phyloP scores from a whole-genome alignment of 192 early-diverging fungal species.

The Ambispora gerdemannii region DNA sequence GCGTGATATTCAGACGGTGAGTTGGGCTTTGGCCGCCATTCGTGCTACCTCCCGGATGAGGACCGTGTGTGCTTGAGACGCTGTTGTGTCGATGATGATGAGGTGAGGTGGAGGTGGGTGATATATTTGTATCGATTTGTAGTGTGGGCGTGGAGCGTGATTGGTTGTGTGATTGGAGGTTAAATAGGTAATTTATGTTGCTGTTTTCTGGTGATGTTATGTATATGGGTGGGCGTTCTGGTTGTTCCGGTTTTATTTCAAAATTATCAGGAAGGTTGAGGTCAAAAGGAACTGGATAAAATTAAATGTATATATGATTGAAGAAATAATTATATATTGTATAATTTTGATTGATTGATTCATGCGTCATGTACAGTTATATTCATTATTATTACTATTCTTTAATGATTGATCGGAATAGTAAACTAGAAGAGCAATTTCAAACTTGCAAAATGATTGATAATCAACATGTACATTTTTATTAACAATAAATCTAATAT shows the following conservation, averaged over 20 bases:
- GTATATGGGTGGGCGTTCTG: constrained; percentile 50
- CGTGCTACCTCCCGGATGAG: no score
- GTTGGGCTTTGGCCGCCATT: no score
- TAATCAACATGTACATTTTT: no score
- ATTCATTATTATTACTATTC: no score
- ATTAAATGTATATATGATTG: background rate
- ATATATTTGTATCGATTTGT: constrained; percentile 41
- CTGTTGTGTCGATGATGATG: constrained; percentile 32
- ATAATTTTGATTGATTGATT: no score
- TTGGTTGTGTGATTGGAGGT: constrained; percentile 21
- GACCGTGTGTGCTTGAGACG: constrained; percentile 38
- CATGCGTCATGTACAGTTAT: no score
- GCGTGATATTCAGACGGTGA: constrained; percentile 37
- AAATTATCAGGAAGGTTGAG: constrained; percentile 42
- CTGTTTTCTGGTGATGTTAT: constrained; percentile 54
- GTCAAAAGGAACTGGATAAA: constrained; percentile 39
- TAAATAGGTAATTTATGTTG: constrained; percentile 26
- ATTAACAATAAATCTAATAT: no score
- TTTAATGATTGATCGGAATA: no score
- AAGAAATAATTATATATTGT: no score
- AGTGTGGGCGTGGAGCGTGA: constrained; percentile 38
- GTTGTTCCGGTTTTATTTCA: constrained; percentile 44
- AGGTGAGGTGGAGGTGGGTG: no score
- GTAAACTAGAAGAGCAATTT: no score
- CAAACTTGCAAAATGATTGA: no score